Base-by-base conservation (phyloP, 352 stramenopile genomes). In the Plasmopara viticola region DNA sequence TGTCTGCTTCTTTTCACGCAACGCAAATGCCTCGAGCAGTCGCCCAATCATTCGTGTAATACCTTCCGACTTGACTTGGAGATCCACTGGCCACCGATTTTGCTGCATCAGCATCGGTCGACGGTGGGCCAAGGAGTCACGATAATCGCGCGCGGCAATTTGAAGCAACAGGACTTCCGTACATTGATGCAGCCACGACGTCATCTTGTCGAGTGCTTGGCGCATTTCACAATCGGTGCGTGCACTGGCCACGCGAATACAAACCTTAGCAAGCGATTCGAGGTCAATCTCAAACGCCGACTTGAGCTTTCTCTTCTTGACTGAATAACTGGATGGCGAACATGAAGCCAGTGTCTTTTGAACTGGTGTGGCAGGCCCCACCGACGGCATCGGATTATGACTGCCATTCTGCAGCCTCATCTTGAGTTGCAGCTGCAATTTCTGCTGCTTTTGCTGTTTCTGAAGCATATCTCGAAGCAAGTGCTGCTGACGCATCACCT, bases 1-100 rank as follows among this genome's bases (percentile, higher is more conserved):
- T 14, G 48, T 31, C 37, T 60, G 68, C 10, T 60, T 66, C 39
- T 66, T 57, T 43, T 66, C 54, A 31, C 65, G 66, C 29, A 58
- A n/a, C 34, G 60, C 15, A 15, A 74, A 66, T 2, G 48, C 58
- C 0, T 45, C 50, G 45, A 88, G 58, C 53, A 83, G 53, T 31
- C 84, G 70, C 20, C 56, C 51, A 9, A 90, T 74, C 30, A 79
- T 86, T 38, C 81, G 61, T 5, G 66, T 68, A 9, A 82, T 70
- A 15, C 58, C 72, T 28, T 78, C 76, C 14, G 64, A 81, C 62
- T 87, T 87, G 7, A 72, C 64, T 39, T 87, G 62, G 13, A 90
- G 56, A 43, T 87, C 79, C 14, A 58, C 41, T 2, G 65, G 53
- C 77, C 79, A 90, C 38, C 64, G 56, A 2, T 60, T 44, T 15